A percentile compares a stretch with the other conserved stretches of the same genome.
Conservation (phyloP, 768 basidiomycete genomes). For the Hypholoma fasciculare region DNA sequence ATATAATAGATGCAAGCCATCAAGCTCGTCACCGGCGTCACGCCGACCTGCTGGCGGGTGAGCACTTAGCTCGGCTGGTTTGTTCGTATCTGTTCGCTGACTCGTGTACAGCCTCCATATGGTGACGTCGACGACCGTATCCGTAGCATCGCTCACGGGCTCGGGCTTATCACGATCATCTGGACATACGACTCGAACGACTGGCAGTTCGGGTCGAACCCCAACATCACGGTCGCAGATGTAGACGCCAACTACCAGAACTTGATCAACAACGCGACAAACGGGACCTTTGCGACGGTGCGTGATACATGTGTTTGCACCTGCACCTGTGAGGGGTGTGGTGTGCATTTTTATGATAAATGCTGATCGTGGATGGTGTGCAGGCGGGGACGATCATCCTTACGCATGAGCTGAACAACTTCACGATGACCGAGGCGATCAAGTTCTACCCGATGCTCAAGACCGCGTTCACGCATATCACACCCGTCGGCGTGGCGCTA, state of each 20-base stretch:
- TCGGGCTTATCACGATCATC: constrained; percentile 70
- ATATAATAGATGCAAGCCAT: constrained; percentile 46
- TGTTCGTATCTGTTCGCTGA: neutral
- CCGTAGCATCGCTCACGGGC: constrained; percentile 62
- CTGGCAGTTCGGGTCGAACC: constrained; percentile 60
- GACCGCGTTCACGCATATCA: constrained; percentile 32
- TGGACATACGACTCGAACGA: constrained; percentile 74
- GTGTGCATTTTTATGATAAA: neutral
- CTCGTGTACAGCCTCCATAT: constrained; percentile 48
- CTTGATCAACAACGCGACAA: constrained; percentile 47
- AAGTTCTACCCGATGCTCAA: constrained; percentile 48
- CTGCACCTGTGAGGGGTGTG: neutral
- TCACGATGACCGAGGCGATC: constrained; percentile 59
- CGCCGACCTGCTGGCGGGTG: constrained; percentile 63
- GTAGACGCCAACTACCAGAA: constrained; percentile 54
- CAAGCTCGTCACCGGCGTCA: constrained; percentile 54
- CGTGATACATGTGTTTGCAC: constrained; percentile 4
- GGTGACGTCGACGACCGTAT: constrained; percentile 79
- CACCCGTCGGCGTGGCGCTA: too few relatives aligned
- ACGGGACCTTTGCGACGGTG: constrained; percentile 42
- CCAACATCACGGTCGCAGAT: constrained; percentile 37
- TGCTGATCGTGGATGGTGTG: neutral
- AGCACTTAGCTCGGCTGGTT: constrained; percentile 3
- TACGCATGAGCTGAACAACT: constrained; percentile 61
- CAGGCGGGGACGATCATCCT: constrained; percentile 53